phyloP scores from a whole-genome alignment of 202 grass and related monocot genomes.

The Setaria viridis region DNA sequence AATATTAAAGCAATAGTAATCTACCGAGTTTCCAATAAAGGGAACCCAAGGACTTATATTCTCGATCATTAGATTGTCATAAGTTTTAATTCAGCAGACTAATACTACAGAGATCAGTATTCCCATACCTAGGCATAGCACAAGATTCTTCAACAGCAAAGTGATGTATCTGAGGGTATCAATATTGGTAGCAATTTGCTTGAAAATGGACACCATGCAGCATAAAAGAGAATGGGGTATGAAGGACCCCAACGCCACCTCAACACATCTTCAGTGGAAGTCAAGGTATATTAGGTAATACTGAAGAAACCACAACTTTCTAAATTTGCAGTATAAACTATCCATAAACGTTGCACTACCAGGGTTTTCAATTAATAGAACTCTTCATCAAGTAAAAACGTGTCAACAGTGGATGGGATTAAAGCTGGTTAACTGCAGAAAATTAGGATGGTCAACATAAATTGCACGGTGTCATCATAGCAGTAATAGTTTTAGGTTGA shows the following conservation, averaged over 20 bases:
- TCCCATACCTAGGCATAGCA: conserved; percentile 68
- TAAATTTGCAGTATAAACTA: not conserved
- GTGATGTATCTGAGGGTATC: conserved; percentile 90
- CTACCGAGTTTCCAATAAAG: not conserved
- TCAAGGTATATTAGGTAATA: conserved; percentile 25
- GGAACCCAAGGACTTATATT: not conserved
- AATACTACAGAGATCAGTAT: conserved; percentile 4
- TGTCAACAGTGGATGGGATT: not conserved
- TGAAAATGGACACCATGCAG: conserved; percentile 93
- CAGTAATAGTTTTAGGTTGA: not conserved
- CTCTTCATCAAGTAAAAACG: not conserved
- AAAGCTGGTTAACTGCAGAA: conserved; percentile 23
- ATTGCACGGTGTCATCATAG: too few relatives aligned
- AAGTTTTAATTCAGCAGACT: conserved; percentile 26
- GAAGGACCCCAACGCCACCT: conserved; percentile 47
- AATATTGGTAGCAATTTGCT: conserved; percentile 73
- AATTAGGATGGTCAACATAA: not conserved
- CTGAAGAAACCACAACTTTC: conserved; percentile 8
- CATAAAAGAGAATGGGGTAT: conserved; percentile 80
- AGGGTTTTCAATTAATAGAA: conserved; percentile 16
- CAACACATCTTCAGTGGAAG: conserved; percentile 74
- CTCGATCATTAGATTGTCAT: conserved; percentile 19
- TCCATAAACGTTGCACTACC: not conserved
- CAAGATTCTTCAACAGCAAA: conserved; percentile 85
- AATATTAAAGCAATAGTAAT: too few relatives aligned